Evolutionary conservation across 257 asterid genomes (phyloP).

Genomic region (Thymus quinquecostatus): DNA sequence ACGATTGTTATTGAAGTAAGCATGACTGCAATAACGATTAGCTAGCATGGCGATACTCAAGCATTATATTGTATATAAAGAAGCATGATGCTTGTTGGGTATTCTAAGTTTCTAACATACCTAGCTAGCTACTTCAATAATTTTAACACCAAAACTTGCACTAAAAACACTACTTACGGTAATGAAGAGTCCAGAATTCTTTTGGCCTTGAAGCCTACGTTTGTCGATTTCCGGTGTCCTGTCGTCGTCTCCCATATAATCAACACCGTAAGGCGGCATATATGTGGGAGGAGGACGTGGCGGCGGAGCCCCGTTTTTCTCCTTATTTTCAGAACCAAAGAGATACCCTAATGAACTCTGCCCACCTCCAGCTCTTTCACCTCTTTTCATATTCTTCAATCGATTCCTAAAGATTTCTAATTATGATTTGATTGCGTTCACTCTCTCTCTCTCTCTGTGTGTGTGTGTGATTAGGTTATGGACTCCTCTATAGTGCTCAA

Average conservation of each 20-base stretch:
- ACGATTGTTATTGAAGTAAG: too few species aligned
- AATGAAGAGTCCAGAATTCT: conserved; percentile 27
- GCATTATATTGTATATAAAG: too few species aligned
- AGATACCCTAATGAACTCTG: conserved; percentile 40
- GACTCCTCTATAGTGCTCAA: not conserved
- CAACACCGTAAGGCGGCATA: conserved; percentile 35
- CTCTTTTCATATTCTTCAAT: conserved; percentile 34
- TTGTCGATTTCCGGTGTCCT: conserved; percentile 26
- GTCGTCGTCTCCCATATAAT: conserved; percentile 4
- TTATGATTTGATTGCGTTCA: not conserved
- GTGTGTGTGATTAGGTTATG: not conserved
- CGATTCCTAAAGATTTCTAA: not conserved
- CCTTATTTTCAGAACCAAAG: conserved; percentile 30
- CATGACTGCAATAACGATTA: too few species aligned
- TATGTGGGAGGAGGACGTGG: not conserved
- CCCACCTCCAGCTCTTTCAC: conserved; percentile 43
- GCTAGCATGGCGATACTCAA: too few species aligned
- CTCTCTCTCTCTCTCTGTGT: not conserved
- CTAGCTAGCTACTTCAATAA: too few species aligned
- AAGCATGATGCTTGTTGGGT: too few species aligned
- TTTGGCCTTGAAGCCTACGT: conserved; percentile 16
- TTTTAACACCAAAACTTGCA: too few species aligned
- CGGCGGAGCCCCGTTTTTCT: conserved; percentile 21
- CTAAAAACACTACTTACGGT: conserved; percentile 23
- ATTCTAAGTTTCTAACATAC: too few species aligned